Evolutionary conservation across 768 basidiomycete genomes (phyloP).

Genomic region (Lactarius pseudohatsudake): DNA sequence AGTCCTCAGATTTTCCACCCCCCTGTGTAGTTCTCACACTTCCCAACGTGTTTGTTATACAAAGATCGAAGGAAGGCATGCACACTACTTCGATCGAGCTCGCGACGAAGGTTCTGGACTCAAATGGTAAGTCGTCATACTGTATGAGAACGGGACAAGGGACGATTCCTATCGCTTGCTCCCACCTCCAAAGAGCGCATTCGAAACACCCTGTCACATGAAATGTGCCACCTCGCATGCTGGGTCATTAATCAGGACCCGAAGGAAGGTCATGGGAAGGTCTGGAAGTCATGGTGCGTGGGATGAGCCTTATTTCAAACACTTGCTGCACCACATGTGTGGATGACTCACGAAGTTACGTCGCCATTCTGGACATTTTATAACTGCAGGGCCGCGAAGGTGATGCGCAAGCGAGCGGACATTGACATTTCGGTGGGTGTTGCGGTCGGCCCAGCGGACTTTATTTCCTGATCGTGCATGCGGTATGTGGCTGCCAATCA

Average conservation of each 20-base stretch:
- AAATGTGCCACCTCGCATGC: constrained; percentile 89
- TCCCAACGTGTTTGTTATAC: not conserved
- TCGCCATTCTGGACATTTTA: not conserved
- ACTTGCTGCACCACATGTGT: not conserved
- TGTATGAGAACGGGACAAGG: not conserved
- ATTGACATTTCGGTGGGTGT: constrained; percentile 64
- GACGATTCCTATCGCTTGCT: not conserved
- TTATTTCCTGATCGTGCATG: constrained; percentile 9
- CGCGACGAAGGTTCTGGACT: constrained; percentile 79
- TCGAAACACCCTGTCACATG: constrained; percentile 79
- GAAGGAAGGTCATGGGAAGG: constrained; percentile 69
- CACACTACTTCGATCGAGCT: constrained; percentile 68
- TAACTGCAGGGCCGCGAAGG: constrained; percentile 59
- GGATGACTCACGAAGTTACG: not conserved
- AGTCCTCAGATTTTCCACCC: not conserved
- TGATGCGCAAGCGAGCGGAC: constrained; percentile 67
- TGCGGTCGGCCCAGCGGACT: not conserved
- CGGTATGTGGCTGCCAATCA: not conserved
- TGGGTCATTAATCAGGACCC: constrained; percentile 77
- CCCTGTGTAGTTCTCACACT: not conserved
- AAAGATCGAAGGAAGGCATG: constrained; percentile 57
- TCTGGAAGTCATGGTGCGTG: constrained; percentile 70
- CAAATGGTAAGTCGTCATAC: constrained; percentile 52
- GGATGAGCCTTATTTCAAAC: not conserved
- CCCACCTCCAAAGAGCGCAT: constrained; percentile 58